Evolutionary conservation across 2,329 filamentous ascomycete species (phyloP), one percentile per base, ranked within the genome.

Genomic region (Hypocrella siamensis): DNA sequence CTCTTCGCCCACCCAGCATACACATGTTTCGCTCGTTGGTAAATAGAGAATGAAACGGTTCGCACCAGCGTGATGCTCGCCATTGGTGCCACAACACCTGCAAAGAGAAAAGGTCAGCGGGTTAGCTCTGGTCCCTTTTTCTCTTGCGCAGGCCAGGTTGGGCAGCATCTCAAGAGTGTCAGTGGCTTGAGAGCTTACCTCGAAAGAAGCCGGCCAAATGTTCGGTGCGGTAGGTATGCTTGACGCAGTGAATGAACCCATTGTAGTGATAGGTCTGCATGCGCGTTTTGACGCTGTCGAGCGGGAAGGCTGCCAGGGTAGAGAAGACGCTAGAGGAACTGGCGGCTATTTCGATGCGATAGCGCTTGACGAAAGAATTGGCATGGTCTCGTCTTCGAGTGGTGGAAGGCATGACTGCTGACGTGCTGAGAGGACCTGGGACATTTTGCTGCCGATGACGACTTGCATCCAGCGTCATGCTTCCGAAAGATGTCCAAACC

Each of bases 231-330:
- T 90, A 90, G 8, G 82, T 88, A 42, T 80, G 69, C 38, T 65
- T 67, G 31, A 85, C 71, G 50, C 81, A 86, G 52, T 83, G 76
- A 48, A 69, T 55, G 53, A 81, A 83, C 42, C 70, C 81, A 42
- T 69, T 65, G 57, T 80, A 86, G 40, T 79, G 74, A 56, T 90
- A 88, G 42, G 79, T 81, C 61, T 92, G 83, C 74, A 90, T 83
- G 47, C 83, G 79, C 34, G 80, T 86, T 63, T 92, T 92, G 51
- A 88, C 78, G 46, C 83, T 88, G 53, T 92, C 83, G 43, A 92
- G 70, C 16, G 83, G 83, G 49, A 88, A 92, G n/a, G 82, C 79
- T 41, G 70, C 65, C 48, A 84, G 67, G 26, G 82, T 90, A 24
- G 79, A 84, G 35, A 88, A 64, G 41, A 86, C 65, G 53, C 79